phyloP scores from a whole-genome alignment of 768 basidiomycete species.

The Mycena olivaceomarginata region DNA sequence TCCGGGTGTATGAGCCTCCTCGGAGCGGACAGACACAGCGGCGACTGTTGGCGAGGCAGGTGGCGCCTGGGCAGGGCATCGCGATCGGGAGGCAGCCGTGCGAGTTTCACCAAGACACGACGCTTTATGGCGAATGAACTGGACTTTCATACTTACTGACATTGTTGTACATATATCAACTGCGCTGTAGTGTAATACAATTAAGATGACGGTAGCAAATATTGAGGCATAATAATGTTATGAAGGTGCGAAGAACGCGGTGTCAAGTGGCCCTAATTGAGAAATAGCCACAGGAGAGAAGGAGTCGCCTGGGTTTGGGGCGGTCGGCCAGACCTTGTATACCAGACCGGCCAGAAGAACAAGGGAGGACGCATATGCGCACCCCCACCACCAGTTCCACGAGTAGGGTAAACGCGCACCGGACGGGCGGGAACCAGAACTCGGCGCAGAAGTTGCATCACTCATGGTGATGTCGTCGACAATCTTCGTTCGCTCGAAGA shows the following conservation, averaged over 20 bases:
- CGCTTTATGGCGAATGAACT: constrained; percentile 30
- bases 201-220: neutral
- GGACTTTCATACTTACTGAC: constrained; percentile 23
- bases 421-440: constrained; percentile 2
- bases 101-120: constrained; percentile 71
- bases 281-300: neutral
- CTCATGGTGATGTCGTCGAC: constrained; percentile 62
- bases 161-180: constrained; percentile 30
- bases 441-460: constrained; percentile 37
- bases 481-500: constrained; percentile 79
- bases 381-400: constrained; percentile 60
- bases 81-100: constrained; percentile 78
- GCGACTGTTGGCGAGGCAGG: constrained; percentile 39
- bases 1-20: constrained; percentile 58
- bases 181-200: constrained; percentile 7
- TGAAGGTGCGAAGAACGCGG: neutral
- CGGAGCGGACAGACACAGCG: neutral
- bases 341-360: constrained; percentile 51
- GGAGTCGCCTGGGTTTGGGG: neutral
- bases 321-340: constrained; percentile 49
- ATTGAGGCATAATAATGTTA: neutral
- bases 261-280: neutral
- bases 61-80: constrained; percentile 70
- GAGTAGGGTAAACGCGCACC: constrained; percentile 38
- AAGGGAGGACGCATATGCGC: constrained; percentile 54